phyloP scores from a whole-genome alignment of 352 stramenopile genomes.

The Aphanomyces stellatus region DNA sequence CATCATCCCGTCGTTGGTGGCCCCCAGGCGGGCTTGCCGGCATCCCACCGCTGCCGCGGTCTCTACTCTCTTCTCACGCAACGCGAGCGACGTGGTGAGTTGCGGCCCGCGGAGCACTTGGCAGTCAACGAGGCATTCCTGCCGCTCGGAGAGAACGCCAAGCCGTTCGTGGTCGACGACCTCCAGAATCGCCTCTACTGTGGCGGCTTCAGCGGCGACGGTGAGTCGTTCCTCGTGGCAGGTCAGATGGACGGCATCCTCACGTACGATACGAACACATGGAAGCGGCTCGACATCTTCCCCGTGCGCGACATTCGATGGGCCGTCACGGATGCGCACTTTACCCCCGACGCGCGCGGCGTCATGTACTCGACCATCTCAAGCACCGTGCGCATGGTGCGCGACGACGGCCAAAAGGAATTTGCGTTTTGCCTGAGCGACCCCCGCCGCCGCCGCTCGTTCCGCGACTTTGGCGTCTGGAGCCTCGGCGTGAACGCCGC shows the following conservation, averaged over 20 bases:
- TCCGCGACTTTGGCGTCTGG: slow-evolving; percentile 62
- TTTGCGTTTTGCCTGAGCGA: slow-evolving; percentile 20
- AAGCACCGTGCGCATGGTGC: slow-evolving; percentile 75
- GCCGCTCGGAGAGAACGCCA: slow-evolving; percentile 71
- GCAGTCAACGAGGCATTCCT: slow-evolving; percentile 74
- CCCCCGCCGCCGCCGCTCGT: slow-evolving; percentile 31
- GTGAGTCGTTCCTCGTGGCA: slow-evolving; percentile 55
- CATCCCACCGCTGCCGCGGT: not conserved
- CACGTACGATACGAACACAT: slow-evolving; percentile 66
- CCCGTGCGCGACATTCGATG: slow-evolving; percentile 68
- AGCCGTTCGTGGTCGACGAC: slow-evolving; percentile 59
- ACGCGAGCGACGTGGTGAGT: slow-evolving; percentile 55
- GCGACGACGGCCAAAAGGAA: slow-evolving; percentile 43
- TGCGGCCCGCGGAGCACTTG: slow-evolving; percentile 51
- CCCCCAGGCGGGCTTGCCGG: not conserved
- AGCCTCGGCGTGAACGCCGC: slow-evolving; percentile 66
- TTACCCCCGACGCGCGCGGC: slow-evolving; percentile 55
- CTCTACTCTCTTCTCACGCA: slow-evolving; percentile 29
- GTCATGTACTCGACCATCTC: slow-evolving; percentile 78
- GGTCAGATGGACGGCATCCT: slow-evolving; percentile 58
- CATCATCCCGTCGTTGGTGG: not conserved
- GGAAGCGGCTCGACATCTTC: slow-evolving; percentile 38
- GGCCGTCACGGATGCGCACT: slow-evolving; percentile 81
- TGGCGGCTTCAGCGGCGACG: slow-evolving; percentile 63
- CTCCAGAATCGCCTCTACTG: slow-evolving; percentile 70